Evolutionary conservation across 495 filamentous ascomycete species (phyloP).

Genomic region (Chlorociboria aeruginascens): DNA sequence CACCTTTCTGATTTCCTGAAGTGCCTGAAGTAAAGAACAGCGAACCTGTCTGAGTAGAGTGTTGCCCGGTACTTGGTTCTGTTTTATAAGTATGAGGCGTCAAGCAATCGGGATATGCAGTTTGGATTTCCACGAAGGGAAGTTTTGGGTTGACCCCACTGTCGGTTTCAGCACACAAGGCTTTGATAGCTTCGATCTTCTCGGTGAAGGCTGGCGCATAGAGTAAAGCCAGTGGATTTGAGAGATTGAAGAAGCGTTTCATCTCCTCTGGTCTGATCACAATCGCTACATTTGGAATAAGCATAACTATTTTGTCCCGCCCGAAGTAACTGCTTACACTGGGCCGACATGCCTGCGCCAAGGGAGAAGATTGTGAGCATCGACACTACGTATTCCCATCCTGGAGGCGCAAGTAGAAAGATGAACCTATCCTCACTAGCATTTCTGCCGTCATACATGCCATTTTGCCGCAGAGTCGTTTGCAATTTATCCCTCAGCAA

Average conservation of each 20-base stretch:
- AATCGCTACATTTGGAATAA: slow-evolving; percentile 5
- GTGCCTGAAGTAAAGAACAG: no score
- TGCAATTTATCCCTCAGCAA: slow-evolving; percentile 1
- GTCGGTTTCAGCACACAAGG: background rate
- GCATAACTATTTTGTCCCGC: background rate
- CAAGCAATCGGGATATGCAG: background rate
- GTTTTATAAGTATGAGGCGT: background rate
- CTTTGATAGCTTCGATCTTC: slow-evolving; percentile 2
- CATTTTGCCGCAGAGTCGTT: background rate
- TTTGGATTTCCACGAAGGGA: slow-evolving; percentile 8
- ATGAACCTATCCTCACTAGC: slow-evolving; percentile 6
- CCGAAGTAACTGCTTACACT: no score
- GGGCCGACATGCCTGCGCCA: slow-evolving; percentile 6
- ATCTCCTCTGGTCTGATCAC: slow-evolving; percentile 11
- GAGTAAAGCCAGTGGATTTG: slow-evolving; percentile 5
- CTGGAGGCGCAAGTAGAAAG: slow-evolving; percentile 8
- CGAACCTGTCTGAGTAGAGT: background rate
- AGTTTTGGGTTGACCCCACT: background rate
- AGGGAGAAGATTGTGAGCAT: slow-evolving; percentile 13
- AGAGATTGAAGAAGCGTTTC: slow-evolving; percentile 4
- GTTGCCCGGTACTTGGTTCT: background rate
- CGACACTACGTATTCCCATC: slow-evolving; percentile 10
- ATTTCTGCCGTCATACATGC: background rate
- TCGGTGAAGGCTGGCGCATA: slow-evolving; percentile 3
- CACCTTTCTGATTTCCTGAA: no score